Percentiles rank a stretch among this genome's conserved stretches.
Evolutionary conservation across 495 filamentous ascomycete genomes (phyloP).

Genomic region (Aspergillus heteromorphus): DNA sequence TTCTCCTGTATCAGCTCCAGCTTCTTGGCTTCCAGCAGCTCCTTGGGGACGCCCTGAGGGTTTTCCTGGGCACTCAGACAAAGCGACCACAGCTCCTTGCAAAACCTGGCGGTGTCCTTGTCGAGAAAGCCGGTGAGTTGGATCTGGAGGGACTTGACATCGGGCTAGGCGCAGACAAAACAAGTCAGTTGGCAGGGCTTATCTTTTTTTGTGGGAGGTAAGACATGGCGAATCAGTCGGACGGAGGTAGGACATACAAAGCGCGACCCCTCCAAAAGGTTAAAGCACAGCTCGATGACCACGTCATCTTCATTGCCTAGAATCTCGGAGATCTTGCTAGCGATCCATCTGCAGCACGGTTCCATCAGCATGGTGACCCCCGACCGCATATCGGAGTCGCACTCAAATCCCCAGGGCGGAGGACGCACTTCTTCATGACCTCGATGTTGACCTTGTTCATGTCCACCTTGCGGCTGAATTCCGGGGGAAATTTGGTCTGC

Average conservation of each 20-base stretch:
- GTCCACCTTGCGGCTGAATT: constrained; percentile 94
- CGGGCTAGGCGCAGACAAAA: constrained; percentile 56
- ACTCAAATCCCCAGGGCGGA: constrained; percentile 1
- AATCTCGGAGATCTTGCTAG: constrained; percentile 76
- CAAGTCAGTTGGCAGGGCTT: not conserved
- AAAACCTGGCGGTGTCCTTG: constrained; percentile 86
- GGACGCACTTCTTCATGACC: constrained; percentile 87
- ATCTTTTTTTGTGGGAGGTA: not conserved
- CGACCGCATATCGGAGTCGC: constrained; percentile 2
- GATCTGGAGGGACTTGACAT: constrained; percentile 91
- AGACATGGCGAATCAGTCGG: not conserved
- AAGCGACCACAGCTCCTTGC: constrained; percentile 88
- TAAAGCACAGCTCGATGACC: constrained; percentile 87
- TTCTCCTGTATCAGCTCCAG: constrained; percentile 88
- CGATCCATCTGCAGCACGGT: constrained; percentile 70
- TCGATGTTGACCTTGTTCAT: constrained; percentile 95
- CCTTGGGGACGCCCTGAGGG: constrained; percentile 86
- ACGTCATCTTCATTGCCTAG: constrained; percentile 91
- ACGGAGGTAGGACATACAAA: constrained; percentile 63
- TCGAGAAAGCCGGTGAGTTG: constrained; percentile 92
- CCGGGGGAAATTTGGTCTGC: constrained; percentile 87
- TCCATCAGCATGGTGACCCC: constrained; percentile 10
- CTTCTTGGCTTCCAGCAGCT: constrained; percentile 94
- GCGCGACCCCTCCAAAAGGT: constrained; percentile 73
- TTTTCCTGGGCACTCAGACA: constrained; percentile 86